Base-by-base conservation (phyloP, 495 filamentous ascomycete species). In the Neurospora sublineolata region DNA sequence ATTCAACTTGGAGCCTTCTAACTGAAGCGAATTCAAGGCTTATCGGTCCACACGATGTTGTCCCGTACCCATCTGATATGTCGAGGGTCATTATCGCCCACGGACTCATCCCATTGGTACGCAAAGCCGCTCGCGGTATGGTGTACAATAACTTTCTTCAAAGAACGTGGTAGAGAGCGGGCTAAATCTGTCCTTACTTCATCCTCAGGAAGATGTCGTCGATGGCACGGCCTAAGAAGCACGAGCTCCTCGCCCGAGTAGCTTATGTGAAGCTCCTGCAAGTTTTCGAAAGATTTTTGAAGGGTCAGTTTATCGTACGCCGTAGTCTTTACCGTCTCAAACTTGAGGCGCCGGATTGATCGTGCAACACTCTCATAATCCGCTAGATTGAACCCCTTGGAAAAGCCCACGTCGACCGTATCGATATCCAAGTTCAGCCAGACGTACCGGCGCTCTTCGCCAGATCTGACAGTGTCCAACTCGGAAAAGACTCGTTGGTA, bases 311-410 rank as follows among this genome's bases (percentile, higher is more conserved):
- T 10, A 3, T 41, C 39, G 39, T 14, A 0, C 39, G 18, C 1
- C 14, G 5, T 7, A 44, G 11, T 20, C 42, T 10, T 0, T 0
- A 3, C 42, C 42, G 42, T 44, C 42, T 58, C 46, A 27, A 58
- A 27, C 20, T 58, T 58, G 46, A 58, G 20, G 20, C 20, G 20
- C 46, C n/a, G 46, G 10, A 58, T 58, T 20, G 18, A 58, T 14
- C 11, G 20, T 27, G 10, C 44, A 27, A 52, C 44, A 14, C 1
- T 0, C n/a, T 12, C 0, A 12, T 0, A 52, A 23, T 52, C 10
- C 0, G 0, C 27, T 23, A 52, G 20, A 12, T 0, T 20, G 44
- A 11, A 0, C 20, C 44, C 20, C 0, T 12, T 6, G 20, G n/a
- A 12, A 27, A 58, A 14, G 1, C 46, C 46, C 10, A 0, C 46